Base-by-base conservation (phyloP, 2,329 filamentous ascomycete genomes). In the Calonectria hawksworthii region DNA sequence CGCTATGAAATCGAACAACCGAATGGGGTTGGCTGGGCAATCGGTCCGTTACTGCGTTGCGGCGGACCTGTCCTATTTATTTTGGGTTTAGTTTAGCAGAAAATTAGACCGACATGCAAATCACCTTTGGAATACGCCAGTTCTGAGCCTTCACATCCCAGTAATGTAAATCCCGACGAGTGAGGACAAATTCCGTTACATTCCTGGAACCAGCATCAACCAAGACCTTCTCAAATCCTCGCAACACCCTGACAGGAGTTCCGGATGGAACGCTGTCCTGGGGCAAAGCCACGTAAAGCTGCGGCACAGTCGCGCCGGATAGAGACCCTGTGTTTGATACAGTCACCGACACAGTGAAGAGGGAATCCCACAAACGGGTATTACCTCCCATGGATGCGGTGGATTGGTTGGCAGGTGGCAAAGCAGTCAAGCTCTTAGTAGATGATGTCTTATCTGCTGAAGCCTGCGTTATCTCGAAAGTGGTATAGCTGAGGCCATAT, bases 401-500 rank as follows among this genome's bases (percentile, higher is more conserved):
- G 51, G 30, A 32, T 32, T 32, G 21, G 8, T 32, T 32, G 16
- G 28, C 11, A 16, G 28, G 28, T 4, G 28, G 51, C 6, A n/a
- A 34, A 11, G 51, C 51, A 1, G 51, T 54, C 28, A 54, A 13
- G 4, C 26, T 21, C 28, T 54, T 54, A 6, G 51, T 26, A n/a
- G n/a, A n/a, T n/a, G 51, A n/a, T 18, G 18, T 34, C 51, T 54
- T 54, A 4, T 32, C 26, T n/a, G 16, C 51, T 14, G 51, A 32
- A n/a, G 30, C 28, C 10, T 32, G 28, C 5, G 16, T 32, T 7
- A 54, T 32, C 10, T 54, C 88, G 84, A 94, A 95, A 32, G 88
- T 92, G 2, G 94, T 94, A 85, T 94, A 95, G 21, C 92, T 94
- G 2, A 96, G 86, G 1, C 94, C 94, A 78, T 95, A 92, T 11